These are phyloP conservation scores for Chalaropsis ovoidea DNA, from an alignment of 2,329 filamentous ascomycete genomes.

Conservation along the genomic window DNA sequence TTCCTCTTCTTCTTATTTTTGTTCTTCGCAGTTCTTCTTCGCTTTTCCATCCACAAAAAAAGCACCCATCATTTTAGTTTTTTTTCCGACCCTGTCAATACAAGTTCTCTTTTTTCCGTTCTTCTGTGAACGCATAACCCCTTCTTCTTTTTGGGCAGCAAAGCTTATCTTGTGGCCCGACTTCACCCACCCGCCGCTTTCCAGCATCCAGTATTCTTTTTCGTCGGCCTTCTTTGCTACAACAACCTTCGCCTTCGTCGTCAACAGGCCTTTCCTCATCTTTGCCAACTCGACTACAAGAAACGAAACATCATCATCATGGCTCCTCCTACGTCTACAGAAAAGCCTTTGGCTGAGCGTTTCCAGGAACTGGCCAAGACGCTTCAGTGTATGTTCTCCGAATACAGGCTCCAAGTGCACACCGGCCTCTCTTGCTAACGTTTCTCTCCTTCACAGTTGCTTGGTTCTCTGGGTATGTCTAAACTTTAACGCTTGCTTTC, in stretches of 20 bases:
- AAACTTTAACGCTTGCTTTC: not conserved
- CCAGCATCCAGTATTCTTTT: not conserved
- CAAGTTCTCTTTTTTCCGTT: conserved; percentile 12
- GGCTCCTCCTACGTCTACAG: conserved; percentile 53
- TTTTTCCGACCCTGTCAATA: conserved; percentile 13
- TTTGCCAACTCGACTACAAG: not conserved
- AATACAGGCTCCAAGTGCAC: not conserved
- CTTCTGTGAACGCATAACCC: not conserved
- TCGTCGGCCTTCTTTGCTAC: conserved; percentile 1
- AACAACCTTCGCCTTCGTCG: not conserved
- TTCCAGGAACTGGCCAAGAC: conserved; percentile 73
- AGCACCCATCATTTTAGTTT: conserved; percentile 10
- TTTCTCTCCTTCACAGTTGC: conserved; percentile 44
- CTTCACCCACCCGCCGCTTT: not conserved
- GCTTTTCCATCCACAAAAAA: not conserved
- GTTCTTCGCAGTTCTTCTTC: conserved; percentile 7
- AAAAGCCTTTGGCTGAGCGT: conserved; percentile 61
- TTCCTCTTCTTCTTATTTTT: conserved; percentile 13
- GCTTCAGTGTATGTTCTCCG: conserved; percentile 65
- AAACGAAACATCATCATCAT: conserved; percentile 23
- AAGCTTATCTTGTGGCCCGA: conserved; percentile 8
- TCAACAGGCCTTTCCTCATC: not conserved
- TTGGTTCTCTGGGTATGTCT: conserved; percentile 65
- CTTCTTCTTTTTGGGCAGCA: conserved; percentile 17
- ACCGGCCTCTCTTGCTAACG: conserved; percentile 31